Conservation (phyloP, 179 eudicot species). For the Silene noctiflora region DNA sequence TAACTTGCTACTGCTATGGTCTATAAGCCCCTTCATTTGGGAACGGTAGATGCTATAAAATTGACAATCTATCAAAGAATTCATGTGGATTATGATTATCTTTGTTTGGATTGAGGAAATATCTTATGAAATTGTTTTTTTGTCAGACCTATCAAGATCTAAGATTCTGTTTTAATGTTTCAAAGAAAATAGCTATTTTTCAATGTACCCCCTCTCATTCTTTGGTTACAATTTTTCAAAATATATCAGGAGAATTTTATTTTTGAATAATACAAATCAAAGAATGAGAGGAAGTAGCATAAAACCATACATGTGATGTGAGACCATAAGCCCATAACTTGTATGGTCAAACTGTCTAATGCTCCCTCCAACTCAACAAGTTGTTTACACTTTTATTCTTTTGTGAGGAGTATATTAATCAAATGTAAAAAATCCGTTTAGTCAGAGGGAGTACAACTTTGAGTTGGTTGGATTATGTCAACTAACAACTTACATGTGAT, state of each 20-base stretch:
- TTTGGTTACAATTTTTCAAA: too few relatives aligned
- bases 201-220: neutral
- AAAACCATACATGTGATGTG: neutral
- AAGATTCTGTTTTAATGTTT: too few relatives aligned
- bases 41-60: neutral
- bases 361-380: too few relatives aligned
- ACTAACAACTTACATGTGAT: neutral
- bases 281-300: neutral
- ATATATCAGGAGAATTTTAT: neutral
- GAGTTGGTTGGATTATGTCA: neutral
- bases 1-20: constrained; percentile 8
- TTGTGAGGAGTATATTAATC: too few relatives aligned
- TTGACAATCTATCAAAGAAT: neutral
- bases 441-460: neutral
- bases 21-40: neutral
- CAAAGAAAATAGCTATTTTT: too few relatives aligned
- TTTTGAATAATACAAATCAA: neutral
- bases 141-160: neutral
- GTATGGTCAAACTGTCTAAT: neutral
- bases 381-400: too few relatives aligned
- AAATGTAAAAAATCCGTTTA: too few relatives aligned
- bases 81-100: neutral
- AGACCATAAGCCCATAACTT: neutral
- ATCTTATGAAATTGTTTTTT: neutral
- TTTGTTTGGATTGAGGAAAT: neutral